Evolutionary conservation across 2,329 filamentous ascomycete genomes (phyloP).

Genomic region (Aspergillus aculeatus): DNA sequence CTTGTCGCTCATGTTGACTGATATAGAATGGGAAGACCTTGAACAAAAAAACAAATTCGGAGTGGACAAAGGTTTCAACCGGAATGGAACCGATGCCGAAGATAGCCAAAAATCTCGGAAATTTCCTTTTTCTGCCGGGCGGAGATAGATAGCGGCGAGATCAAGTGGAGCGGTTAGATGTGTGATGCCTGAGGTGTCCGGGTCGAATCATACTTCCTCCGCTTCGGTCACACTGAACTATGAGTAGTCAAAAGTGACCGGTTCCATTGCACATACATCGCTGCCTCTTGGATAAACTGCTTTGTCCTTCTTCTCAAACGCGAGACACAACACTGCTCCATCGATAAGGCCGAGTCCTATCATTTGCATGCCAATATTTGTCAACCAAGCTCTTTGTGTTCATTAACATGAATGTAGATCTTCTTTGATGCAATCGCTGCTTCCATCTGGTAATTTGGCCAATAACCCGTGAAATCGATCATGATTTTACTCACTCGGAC

Average conservation of each 20-base stretch:
- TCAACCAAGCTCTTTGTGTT: too few species aligned
- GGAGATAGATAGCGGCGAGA: slow-evolving; percentile 25
- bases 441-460: too few species aligned
- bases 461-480: too few species aligned
- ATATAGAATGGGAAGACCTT: not conserved
- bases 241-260: not conserved
- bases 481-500: too few species aligned
- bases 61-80: slow-evolving; percentile 4
- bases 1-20: slow-evolving; percentile 35
- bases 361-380: too few species aligned
- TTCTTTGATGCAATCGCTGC: too few species aligned
- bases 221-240: not conserved
- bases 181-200: not conserved
- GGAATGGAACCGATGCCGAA: slow-evolving; percentile 23
- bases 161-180: not conserved
- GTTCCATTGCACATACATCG: not conserved
- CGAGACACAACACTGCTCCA: too few species aligned
- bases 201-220: not conserved
- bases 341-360: too few species aligned
- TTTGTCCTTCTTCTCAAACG: too few species aligned
- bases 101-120: slow-evolving; percentile 16
- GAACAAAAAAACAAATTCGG: slow-evolving; percentile 1
- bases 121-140: slow-evolving; percentile 32
- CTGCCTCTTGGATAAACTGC: not conserved
- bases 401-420: too few species aligned